Percentiles rank a stretch among this genome's conserved stretches.
phyloP scores from a whole-genome alignment of 2,329 filamentous ascomycete genomes.

The Colletotrichum liaoningense region DNA sequence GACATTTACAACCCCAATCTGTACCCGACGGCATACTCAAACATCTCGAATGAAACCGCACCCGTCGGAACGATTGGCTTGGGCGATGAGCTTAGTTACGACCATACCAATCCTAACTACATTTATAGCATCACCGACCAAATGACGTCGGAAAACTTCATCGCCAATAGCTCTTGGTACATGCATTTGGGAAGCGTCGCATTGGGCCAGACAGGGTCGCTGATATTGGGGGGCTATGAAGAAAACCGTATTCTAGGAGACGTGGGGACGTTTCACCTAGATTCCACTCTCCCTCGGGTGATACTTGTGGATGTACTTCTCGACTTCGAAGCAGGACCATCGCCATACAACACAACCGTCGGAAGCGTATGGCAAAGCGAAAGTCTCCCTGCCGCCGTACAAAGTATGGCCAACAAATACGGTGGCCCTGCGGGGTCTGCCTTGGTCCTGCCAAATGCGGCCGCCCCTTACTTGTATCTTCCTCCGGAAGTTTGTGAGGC shows the following conservation, averaged over 20 bases:
- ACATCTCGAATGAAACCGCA: not conserved
- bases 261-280: slow-evolving; percentile 37
- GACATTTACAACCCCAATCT: not conserved
- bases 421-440: not conserved
- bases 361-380: slow-evolving; percentile 22
- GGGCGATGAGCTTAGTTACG: not conserved
- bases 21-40: not conserved
- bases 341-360: slow-evolving; percentile 33
- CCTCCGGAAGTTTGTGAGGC: not conserved
- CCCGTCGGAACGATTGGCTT: not conserved
- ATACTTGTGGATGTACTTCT: slow-evolving; percentile 37
- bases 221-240: slow-evolving; percentile 48
- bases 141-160: not conserved
- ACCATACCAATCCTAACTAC: too few species aligned
- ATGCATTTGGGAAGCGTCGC: slow-evolving; percentile 47
- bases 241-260: slow-evolving; percentile 42
- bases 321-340: slow-evolving; percentile 37
- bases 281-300: slow-evolving; percentile 28
- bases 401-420: not conserved
- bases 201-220: slow-evolving; percentile 41
- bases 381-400: not conserved
- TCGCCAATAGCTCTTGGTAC: not conserved
- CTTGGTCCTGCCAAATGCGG: not conserved
- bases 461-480: not conserved
- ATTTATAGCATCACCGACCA: not conserved